These are phyloP conservation scores for Hawksworthiomyces lignivorus DNA, from an alignment of 2,329 filamentous ascomycete genomes.

Conservation along the genomic window DNA sequence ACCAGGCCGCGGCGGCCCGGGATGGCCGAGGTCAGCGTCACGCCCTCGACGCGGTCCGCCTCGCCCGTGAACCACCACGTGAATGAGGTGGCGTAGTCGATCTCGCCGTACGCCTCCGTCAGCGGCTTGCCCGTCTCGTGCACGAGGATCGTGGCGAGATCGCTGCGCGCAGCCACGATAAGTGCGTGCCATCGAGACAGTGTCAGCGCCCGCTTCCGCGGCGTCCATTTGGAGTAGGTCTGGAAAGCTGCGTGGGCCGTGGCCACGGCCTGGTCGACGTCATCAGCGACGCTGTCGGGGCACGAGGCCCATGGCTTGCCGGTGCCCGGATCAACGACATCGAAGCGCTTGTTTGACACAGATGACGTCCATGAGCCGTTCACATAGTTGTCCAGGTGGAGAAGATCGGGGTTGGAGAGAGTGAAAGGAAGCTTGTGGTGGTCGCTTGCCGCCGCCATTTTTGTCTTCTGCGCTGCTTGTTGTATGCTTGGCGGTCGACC, in stretches of 20 bases:
- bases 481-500: no score
- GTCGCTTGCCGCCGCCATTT: no score
- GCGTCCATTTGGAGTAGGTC: slow-evolving; percentile 29
- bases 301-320: slow-evolving; percentile 42
- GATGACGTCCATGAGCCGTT: slow-evolving; percentile 39
- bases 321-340: slow-evolving; percentile 46
- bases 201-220: slow-evolving; percentile 26
- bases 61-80: slow-evolving; percentile 50
- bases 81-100: slow-evolving; percentile 48
- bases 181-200: slow-evolving; percentile 30
- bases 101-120: slow-evolving; percentile 43
- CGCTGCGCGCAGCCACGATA: slow-evolving; percentile 27
- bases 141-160: slow-evolving; percentile 31
- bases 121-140: slow-evolving; percentile 52
- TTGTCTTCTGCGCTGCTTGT: no score
- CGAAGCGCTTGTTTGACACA: slow-evolving; percentile 39
- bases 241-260: slow-evolving; percentile 30
- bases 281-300: slow-evolving; percentile 35
- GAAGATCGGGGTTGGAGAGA: slow-evolving; percentile 38
- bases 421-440: slow-evolving; percentile 27
- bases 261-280: slow-evolving; percentile 30
- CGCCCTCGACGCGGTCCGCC: slow-evolving; percentile 46
- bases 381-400: slow-evolving; percentile 42
- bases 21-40: slow-evolving; percentile 49
- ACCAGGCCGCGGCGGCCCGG: slow-evolving; percentile 60